A percentile compares a stretch with the other conserved stretches of the same genome.
Conservation (phyloP, 73 alveolate genomes). For the Symbiodinium pilosum region DNA sequence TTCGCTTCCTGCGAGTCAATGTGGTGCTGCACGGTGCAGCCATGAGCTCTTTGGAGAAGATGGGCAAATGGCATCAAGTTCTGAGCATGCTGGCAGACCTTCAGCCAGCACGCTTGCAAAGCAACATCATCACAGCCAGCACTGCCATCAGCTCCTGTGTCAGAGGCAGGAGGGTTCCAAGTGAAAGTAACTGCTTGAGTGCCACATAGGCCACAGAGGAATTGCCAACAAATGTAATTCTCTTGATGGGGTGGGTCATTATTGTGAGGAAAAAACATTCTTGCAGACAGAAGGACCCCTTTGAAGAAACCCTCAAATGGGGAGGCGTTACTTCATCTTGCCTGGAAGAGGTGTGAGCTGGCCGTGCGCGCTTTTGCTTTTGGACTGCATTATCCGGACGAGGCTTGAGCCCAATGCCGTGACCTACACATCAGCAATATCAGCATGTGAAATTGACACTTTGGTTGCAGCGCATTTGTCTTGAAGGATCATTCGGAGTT, state of each 20-base stretch:
- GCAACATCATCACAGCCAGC: constrained; percentile 13
- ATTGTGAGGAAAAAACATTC: too few relatives aligned
- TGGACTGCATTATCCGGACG: background rate
- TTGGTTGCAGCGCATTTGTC: too few relatives aligned
- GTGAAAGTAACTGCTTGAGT: too few relatives aligned
- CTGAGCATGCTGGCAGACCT: background rate
- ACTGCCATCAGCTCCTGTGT: constrained; percentile 19
- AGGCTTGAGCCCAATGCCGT: background rate
- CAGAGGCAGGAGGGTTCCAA: background rate
- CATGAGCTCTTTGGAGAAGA: background rate
- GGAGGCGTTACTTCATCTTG: too few relatives aligned
- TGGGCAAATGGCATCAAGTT: constrained; percentile 1
- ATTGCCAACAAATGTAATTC: too few relatives aligned
- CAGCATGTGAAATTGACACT: background rate
- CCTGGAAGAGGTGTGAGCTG: background rate
- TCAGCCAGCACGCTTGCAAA: background rate
- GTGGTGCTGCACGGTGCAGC: background rate
- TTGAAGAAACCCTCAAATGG: too few relatives aligned
- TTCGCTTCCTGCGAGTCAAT: background rate
- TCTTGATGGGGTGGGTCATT: too few relatives aligned
- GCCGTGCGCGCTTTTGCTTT: background rate
- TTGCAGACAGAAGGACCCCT: too few relatives aligned
- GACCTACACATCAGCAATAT: background rate
- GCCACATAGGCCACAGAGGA: too few relatives aligned
- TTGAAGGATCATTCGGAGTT: too few relatives aligned